Percentiles rank a stretch among this genome's conserved stretches.
phyloP scores from a whole-genome alignment of 2,329 filamentous ascomycete genomes.

The Calonectria hongkongensis region DNA sequence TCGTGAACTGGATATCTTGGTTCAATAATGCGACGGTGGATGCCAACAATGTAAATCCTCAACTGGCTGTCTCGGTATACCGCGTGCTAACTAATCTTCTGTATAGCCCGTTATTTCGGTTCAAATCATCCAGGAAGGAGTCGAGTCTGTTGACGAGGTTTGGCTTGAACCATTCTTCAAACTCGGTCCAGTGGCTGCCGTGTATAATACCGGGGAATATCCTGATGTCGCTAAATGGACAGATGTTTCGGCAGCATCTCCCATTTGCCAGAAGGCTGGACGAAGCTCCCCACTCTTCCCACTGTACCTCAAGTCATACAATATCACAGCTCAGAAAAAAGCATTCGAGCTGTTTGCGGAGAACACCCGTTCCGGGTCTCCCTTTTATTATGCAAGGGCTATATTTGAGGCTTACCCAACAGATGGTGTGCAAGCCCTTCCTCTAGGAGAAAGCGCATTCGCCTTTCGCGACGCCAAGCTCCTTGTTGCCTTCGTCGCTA shows the following conservation, averaged over 20 bases:
- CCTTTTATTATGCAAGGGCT: conserved; percentile 61
- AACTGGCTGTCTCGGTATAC: accelerated
- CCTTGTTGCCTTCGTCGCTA: conserved; percentile 47
- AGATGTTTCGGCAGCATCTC: conserved; percentile 38
- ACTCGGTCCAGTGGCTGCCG: conserved; percentile 61
- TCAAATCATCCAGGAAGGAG: conserved; percentile 67
- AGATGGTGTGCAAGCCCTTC: conserved; percentile 58
- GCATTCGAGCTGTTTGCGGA: conserved; percentile 45
- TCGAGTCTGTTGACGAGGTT: conserved; percentile 60
- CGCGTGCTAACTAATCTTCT: background rate
- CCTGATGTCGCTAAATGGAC: conserved; percentile 49
- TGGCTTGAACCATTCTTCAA: conserved; percentile 67
- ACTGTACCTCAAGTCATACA: conserved; percentile 48
- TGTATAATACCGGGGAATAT: conserved; percentile 48
- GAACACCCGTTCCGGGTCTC: conserved; percentile 37
- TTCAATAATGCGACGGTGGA: conserved; percentile 63
- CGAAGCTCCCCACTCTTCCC: conserved; percentile 51
- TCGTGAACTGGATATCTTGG: conserved; percentile 72
- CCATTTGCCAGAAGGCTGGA: conserved; percentile 50
- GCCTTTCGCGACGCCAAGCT: conserved; percentile 50
- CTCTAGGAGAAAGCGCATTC: conserved; percentile 40
- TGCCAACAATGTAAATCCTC: conserved; percentile 60
- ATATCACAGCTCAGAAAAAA: conserved; percentile 42
- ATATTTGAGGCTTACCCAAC: conserved; percentile 74
- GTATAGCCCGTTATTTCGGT: conserved; percentile 63